Evolutionary conservation across 129 eudicot species (phyloP).

Genomic region (Oenanthe sinensis): DNA sequence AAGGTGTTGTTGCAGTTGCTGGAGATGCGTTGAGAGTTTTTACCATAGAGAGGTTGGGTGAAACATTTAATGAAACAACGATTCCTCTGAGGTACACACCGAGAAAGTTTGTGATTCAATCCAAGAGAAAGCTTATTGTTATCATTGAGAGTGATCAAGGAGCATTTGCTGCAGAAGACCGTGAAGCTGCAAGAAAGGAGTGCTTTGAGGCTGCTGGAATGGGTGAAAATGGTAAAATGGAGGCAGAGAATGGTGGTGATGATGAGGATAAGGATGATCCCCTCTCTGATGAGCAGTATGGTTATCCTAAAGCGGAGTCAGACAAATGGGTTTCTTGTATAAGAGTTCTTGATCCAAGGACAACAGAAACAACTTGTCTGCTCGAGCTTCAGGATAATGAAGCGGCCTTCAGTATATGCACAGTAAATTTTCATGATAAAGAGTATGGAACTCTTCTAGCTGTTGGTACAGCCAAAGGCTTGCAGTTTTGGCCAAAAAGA

Average conservation of each 20-base stretch:
- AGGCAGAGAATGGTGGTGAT: constrained; percentile 76
- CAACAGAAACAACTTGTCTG: constrained; percentile 71
- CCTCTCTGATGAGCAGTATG: constrained; percentile 93
- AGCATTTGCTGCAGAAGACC: constrained; percentile 83
- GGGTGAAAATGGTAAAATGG: constrained; percentile 83
- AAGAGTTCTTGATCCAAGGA: constrained; percentile 91
- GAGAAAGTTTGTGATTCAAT: constrained; percentile 86
- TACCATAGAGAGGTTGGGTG: constrained; percentile 93
- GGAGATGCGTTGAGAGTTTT: constrained; percentile 94
- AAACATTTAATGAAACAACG: constrained; percentile 87
- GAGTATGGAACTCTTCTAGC: constrained; percentile 93
- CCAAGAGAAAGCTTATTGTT: constrained; percentile 71
- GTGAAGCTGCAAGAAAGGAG: constrained; percentile 88
- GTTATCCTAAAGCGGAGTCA: constrained; percentile 91
- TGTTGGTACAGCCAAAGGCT: constrained; percentile 95
- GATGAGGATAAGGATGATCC: constrained; percentile 75
- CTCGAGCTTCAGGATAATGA: constrained; percentile 95
- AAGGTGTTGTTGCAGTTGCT: constrained; percentile 99
- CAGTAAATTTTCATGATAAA: constrained; percentile 89
- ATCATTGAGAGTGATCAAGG: constrained; percentile 96
- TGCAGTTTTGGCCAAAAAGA: constrained; percentile 83
- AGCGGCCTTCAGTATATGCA: constrained; percentile 97
- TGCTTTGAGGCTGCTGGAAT: constrained; percentile 77
- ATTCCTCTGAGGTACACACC: constrained; percentile 95
- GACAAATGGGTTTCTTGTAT: constrained; percentile 96